Conservation (phyloP, 306 rosid species). For the Prunus persica region DNA sequence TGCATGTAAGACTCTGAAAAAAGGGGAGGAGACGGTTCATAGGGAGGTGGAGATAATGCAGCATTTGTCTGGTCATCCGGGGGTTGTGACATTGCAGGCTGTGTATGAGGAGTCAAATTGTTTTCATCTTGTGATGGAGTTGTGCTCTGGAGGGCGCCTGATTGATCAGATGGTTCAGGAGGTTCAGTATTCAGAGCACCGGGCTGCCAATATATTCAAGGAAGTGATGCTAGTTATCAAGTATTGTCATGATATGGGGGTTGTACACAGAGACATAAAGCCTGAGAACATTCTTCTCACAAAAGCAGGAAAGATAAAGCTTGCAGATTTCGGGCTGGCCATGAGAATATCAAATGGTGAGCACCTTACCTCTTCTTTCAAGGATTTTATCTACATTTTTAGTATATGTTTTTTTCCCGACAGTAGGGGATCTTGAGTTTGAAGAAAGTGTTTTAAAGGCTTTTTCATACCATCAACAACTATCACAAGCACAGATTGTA, state of each 20-base stretch:
- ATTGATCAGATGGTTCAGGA: conserved; percentile 71
- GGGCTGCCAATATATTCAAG: conserved; percentile 77
- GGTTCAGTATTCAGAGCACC: conserved; percentile 77
- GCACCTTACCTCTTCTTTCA: conserved; percentile 9
- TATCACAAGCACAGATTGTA: neutral
- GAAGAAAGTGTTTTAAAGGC: neutral
- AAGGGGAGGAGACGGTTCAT: conserved; percentile 95
- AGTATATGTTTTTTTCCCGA: neutral
- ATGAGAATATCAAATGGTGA: conserved; percentile 87
- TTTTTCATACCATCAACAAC: neutral
- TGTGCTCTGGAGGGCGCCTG: conserved; percentile 90
- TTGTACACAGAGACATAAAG: conserved; percentile 94
- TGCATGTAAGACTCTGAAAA: conserved; percentile 88
- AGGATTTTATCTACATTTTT: neutral
- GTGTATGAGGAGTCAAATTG: conserved; percentile 85
- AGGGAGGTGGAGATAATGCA: conserved; percentile 99
- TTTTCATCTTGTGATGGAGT: conserved; percentile 96
- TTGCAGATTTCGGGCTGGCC: conserved; percentile 98
- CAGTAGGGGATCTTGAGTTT: neutral
- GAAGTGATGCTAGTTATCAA: conserved; percentile 93
- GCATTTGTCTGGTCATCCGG: conserved; percentile 92
- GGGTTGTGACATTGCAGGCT: conserved; percentile 91
- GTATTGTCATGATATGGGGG: conserved; percentile 99
- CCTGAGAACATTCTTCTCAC: conserved; percentile 96
- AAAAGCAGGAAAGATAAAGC: conserved; percentile 78